phyloP scores from a whole-genome alignment of 2,329 filamentous ascomycete genomes.

The Rutstroemia sydowiana region DNA sequence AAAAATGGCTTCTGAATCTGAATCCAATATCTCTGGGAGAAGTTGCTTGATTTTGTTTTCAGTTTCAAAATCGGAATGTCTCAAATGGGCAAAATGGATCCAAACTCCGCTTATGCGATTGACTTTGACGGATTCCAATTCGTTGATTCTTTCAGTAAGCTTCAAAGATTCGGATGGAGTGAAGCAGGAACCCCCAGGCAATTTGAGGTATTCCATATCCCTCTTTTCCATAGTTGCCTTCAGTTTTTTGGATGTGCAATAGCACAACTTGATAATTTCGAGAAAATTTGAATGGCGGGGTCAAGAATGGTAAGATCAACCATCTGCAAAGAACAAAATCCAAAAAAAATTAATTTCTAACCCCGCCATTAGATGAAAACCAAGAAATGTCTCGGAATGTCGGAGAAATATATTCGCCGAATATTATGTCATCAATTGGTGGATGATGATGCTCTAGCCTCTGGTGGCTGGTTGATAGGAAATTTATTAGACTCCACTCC shows the following conservation, averaged over 20 bases:
- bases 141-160: constrained; percentile 19
- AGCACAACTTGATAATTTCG: background rate
- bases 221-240: background rate
- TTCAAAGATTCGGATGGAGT: constrained; percentile 26
- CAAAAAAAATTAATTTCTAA: background rate
- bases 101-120: constrained; percentile 23
- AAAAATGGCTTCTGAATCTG: constrained; percentile 12
- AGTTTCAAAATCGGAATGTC: constrained; percentile 14
- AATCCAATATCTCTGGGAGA: constrained; percentile 17
- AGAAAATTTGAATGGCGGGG: background rate
- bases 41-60: constrained; percentile 23
- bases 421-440: constrained; percentile 6
- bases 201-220: constrained; percentile 22
- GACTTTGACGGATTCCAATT: constrained; percentile 15
- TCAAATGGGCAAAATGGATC: constrained; percentile 27
- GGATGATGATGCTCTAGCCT: background rate
- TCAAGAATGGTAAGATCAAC: background rate
- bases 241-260: background rate
- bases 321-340: background rate
- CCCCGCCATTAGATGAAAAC: background rate
- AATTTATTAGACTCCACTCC: no score
- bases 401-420: background rate
- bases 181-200: constrained; percentile 26
- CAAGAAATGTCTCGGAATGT: background rate
- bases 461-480: background rate